Conservation (phyloP, 495 filamentous ascomycete genomes). For the Penicillium paradoxum region DNA sequence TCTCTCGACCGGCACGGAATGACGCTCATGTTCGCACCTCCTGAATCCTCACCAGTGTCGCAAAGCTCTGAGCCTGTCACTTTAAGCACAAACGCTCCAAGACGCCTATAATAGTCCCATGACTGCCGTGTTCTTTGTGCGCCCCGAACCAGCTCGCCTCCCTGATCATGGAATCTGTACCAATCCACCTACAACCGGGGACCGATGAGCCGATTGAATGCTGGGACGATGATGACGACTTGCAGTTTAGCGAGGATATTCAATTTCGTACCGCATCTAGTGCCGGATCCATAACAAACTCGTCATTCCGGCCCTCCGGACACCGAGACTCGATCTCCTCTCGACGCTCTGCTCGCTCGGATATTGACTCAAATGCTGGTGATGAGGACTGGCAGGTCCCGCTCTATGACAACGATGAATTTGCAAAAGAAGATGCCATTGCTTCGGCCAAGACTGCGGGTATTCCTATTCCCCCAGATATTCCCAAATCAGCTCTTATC, state of each 20-base stretch:
- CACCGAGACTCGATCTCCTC: slow-evolving; percentile 75
- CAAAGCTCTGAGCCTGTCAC: slow-evolving; percentile 22
- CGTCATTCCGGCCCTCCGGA: slow-evolving; percentile 45
- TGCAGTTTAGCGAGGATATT: slow-evolving; percentile 68
- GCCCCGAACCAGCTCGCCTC: neutral
- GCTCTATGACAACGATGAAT: slow-evolving; percentile 72
- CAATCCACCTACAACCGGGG: slow-evolving; percentile 48
- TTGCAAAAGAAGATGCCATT: slow-evolving; percentile 75
- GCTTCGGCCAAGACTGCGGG: slow-evolving; percentile 80
- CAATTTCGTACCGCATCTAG: slow-evolving; percentile 61
- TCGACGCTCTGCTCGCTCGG: slow-evolving; percentile 71
- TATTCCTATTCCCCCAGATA: slow-evolving; percentile 83
- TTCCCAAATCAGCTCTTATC: slow-evolving; percentile 88
- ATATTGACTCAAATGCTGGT: slow-evolving; percentile 65
- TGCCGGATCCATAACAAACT: slow-evolving; percentile 49
- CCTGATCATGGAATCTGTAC: slow-evolving; percentile 52
- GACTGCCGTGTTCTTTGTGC: neutral
- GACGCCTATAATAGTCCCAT: neutral
- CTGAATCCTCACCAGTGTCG: slow-evolving; percentile 18
- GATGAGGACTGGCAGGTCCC: slow-evolving; percentile 86
- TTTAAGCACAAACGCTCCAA: slow-evolving; percentile 6
- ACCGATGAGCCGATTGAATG: slow-evolving; percentile 65
- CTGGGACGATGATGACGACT: slow-evolving; percentile 83
- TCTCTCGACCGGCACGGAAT: slow-evolving; percentile 28
- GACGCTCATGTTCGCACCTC: slow-evolving; percentile 24